Evolutionary conservation across 768 basidiomycete genomes (phyloP).

Genomic region (Kockovaella imperatae): DNA sequence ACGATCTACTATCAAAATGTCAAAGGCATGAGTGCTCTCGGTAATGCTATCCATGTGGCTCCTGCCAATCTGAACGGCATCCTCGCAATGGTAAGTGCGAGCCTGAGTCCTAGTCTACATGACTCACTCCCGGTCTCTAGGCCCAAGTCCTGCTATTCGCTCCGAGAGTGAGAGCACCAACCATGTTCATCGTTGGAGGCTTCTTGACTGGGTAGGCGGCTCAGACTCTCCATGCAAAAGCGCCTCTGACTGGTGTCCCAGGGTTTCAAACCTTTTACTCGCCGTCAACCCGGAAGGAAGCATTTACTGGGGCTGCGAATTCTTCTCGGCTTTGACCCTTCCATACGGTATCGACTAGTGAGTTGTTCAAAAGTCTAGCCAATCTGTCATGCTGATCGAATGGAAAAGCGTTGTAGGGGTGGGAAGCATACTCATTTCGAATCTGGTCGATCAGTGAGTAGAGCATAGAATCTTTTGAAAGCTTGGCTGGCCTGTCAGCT

Average conservation of each 20-base stretch:
- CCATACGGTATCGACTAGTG: conserved; percentile 2
- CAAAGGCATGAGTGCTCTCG: conserved; percentile 13
- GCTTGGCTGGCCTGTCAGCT: not conserved
- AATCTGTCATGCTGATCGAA: not conserved
- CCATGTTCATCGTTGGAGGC: not conserved
- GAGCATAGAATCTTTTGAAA: not conserved
- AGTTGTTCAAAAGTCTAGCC: not conserved
- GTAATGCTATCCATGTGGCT: conserved; percentile 10
- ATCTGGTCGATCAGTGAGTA: not conserved
- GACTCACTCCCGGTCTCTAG: not conserved
- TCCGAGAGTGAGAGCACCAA: not conserved
- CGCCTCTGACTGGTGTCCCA: conserved; percentile 3
- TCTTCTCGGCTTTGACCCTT: conserved; percentile 1
- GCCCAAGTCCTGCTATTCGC: not conserved
- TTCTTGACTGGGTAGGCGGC: not conserved
- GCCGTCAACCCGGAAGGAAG: conserved; percentile 6
- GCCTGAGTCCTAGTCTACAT: not conserved
- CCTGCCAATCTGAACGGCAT: conserved; percentile 9
- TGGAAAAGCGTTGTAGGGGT: not conserved
- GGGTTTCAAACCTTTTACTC: conserved; percentile 5
- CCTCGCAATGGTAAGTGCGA: conserved; percentile 6
- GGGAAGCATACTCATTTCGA: conserved; percentile 3
- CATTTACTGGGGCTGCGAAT: conserved; percentile 10
- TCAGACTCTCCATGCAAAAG: not conserved
- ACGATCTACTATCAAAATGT: conserved; percentile 22